phyloP scores from a whole-genome alignment of 306 rosid species.

The Chamaecrista fasciculata region DNA sequence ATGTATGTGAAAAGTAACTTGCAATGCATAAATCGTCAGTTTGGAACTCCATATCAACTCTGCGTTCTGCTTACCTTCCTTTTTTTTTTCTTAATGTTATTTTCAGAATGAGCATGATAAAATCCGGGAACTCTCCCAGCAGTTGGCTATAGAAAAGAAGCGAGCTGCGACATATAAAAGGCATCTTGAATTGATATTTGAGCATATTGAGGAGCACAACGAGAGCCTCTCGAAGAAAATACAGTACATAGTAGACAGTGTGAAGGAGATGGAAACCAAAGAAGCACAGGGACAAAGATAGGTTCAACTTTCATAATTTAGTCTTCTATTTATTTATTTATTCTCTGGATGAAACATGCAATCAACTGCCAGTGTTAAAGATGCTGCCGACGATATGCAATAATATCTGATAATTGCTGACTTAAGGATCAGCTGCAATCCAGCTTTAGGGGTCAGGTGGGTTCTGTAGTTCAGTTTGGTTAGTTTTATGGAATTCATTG shows the following conservation, averaged over 20 bases:
- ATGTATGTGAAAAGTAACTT: not conserved
- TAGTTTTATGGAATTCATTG: conserved; percentile 44
- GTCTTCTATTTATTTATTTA: conserved; percentile 2
- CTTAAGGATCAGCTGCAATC: conserved; percentile 27
- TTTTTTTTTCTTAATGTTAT: conserved; percentile 7
- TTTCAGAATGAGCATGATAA: conserved; percentile 82
- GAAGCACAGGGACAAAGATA: conserved; percentile 57
- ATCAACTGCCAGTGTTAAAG: conserved; percentile 23
- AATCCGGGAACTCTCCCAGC: conserved; percentile 85
- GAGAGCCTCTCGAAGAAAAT: conserved; percentile 79
- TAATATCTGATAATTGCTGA: conserved; percentile 33
- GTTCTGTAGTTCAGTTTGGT: conserved; percentile 41
- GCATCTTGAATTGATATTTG: conserved; percentile 86
- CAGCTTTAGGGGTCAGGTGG: conserved; percentile 39
- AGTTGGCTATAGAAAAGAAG: conserved; percentile 80
- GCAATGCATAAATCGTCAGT: conserved; percentile 8
- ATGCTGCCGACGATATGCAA: conserved; percentile 24
- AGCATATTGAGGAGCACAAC: conserved; percentile 88
- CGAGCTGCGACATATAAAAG: conserved; percentile 86
- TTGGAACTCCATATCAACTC: not conserved
- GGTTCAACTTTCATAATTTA: conserved; percentile 29
- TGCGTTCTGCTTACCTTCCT: conserved; percentile 14
- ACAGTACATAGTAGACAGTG: conserved; percentile 81
- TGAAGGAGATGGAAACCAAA: conserved; percentile 74
- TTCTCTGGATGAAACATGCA: conserved; percentile 19